Evolutionary conservation across 148 eudicot genomes (phyloP).

Genomic region (Salicornia ramosissima): DNA sequence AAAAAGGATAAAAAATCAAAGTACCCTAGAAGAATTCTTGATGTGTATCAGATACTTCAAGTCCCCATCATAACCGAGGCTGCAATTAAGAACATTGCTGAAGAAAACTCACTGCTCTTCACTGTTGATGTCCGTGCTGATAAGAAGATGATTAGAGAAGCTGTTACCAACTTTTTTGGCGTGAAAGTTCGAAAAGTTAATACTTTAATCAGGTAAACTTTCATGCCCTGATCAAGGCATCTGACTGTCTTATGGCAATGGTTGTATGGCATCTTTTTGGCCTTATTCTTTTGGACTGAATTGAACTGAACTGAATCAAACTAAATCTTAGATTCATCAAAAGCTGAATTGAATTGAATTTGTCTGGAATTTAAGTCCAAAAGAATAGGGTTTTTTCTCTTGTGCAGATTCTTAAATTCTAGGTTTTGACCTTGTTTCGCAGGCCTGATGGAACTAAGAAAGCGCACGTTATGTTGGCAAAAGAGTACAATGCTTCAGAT

Average conservation of each 20-base stretch:
- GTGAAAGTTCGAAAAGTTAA: constrained; percentile 31
- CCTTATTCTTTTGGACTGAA: too few species aligned
- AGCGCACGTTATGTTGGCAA: constrained; percentile 31
- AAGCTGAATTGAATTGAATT: too few species aligned
- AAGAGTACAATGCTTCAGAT: constrained; percentile 40
- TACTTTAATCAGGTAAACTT: constrained; percentile 37
- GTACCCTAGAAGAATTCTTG: constrained; percentile 32
- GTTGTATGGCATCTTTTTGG: too few species aligned
- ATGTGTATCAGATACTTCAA: constrained; percentile 29
- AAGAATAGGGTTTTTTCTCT: too few species aligned
- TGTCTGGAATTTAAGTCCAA: too few species aligned
- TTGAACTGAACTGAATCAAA: too few species aligned
- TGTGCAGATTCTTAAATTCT: too few species aligned
- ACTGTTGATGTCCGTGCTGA: constrained; percentile 44
- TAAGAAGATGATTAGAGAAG: constrained; percentile 38
- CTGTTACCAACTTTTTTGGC: constrained; percentile 31
- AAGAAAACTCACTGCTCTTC: constrained; percentile 36
- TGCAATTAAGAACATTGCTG: constrained; percentile 33
- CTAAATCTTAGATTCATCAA: too few species aligned
- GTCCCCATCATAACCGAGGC: constrained; percentile 32
- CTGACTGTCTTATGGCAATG: background rate
- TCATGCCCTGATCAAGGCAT: background rate
- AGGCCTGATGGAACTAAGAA: constrained; percentile 47
- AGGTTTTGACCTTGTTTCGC: background rate
- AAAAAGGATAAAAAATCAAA: constrained; percentile 25